phyloP scores from a whole-genome alignment of 352 stramenopile genomes.

The Phytophthora colocasiae region DNA sequence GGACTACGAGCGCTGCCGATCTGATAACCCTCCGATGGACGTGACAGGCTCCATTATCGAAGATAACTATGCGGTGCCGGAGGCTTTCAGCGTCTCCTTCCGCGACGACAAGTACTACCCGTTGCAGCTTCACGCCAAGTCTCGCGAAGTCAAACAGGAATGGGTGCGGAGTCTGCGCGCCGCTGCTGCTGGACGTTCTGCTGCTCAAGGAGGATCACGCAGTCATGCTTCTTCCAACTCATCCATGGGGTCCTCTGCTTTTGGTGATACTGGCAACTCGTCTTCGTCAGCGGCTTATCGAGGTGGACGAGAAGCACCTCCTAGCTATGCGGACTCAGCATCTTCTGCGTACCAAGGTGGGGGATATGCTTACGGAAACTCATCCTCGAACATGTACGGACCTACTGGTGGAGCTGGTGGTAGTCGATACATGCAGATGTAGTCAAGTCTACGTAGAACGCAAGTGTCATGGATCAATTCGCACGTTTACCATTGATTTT shows the following conservation, averaged over 20 bases:
- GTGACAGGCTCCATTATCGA: conserved; percentile 77
- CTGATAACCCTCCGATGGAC: conserved; percentile 85
- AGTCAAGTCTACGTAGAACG: conserved; percentile 33
- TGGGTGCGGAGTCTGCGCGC: conserved; percentile 82
- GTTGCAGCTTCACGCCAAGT: conserved; percentile 85
- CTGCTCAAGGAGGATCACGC: conserved; percentile 22
- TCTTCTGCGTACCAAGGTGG: conserved; percentile 29
- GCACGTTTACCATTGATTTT: conserved; percentile 24
- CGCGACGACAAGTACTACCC: conserved; percentile 83
- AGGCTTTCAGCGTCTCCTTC: conserved; percentile 87
- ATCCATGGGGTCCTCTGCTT: conserved; percentile 32
- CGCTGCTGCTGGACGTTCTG: conserved; percentile 41
- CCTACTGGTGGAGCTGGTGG: conserved; percentile 37
- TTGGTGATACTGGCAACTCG: conserved; percentile 24
- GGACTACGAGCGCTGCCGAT: conserved; percentile 84
- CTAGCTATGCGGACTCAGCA: conserved; percentile 29
- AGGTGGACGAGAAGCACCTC: conserved; percentile 14
- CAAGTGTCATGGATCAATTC: conserved; percentile 9
- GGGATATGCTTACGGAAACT: conserved; percentile 31
- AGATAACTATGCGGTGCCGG: conserved; percentile 77
- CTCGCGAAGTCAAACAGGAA: conserved; percentile 74
- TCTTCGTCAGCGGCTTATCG: conserved; percentile 17
- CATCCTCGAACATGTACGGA: conserved; percentile 35
- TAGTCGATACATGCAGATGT: conserved; percentile 58
- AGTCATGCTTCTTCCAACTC: conserved; percentile 37